Conservation (phyloP, 2,329 filamentous ascomycete genomes). For the Sphaerulina vaccinii region DNA sequence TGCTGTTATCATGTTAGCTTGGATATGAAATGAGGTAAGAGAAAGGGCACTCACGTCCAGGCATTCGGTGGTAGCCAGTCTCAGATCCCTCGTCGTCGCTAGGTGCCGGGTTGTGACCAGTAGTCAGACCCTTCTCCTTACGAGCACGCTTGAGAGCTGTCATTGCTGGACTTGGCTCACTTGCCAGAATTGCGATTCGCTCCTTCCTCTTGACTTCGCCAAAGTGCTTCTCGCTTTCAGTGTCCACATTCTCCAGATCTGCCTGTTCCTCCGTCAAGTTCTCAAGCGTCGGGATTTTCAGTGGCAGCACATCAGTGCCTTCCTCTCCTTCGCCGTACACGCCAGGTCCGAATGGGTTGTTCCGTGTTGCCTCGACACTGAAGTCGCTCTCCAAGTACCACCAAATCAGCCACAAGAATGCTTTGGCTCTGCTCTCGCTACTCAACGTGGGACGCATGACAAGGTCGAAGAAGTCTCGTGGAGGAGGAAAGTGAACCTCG, state of each 20-base stretch:
- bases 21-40: background rate
- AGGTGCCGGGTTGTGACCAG: conserved; percentile 25
- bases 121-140: conserved; percentile 46
- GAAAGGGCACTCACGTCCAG: conserved; percentile 4
- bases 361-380: conserved; percentile 77
- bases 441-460: conserved; percentile 86
- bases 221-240: conserved; percentile 66
- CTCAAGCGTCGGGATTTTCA: conserved; percentile 64
- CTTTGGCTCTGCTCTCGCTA: conserved; percentile 77
- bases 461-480: conserved; percentile 90
- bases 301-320: conserved; percentile 46
- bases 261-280: conserved; percentile 66
- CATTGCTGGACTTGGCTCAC: conserved; percentile 68
- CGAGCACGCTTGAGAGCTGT: conserved; percentile 51
- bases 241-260: conserved; percentile 70
- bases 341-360: conserved; percentile 82
- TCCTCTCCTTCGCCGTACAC: conserved; percentile 44
- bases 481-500: conserved; percentile 82
- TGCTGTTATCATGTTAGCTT: conserved; percentile 6
- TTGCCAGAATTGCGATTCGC: conserved; percentile 68
- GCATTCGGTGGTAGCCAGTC: conserved; percentile 24
- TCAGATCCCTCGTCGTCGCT: conserved; percentile 37
- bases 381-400: conserved; percentile 98
- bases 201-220: conserved; percentile 72
- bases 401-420: conserved; percentile 98